Conservation (phyloP, 129 eudicot genomes). For the Tagetes patula region DNA sequence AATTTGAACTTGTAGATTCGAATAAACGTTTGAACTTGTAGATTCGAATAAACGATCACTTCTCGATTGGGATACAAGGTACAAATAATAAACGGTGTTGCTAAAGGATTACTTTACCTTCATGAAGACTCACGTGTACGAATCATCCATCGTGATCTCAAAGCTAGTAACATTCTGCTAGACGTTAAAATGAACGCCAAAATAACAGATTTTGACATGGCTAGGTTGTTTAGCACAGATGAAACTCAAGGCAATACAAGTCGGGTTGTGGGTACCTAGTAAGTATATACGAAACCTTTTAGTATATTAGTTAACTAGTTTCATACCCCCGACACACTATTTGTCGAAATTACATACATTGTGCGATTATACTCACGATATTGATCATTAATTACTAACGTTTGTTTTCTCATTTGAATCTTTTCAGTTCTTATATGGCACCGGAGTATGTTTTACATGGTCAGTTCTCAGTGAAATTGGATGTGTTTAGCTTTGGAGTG, state of each 20-base stretch:
- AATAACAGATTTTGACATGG: slow-evolving; percentile 1
- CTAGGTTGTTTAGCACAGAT: neutral
- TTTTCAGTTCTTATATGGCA: neutral
- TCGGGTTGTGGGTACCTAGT: neutral
- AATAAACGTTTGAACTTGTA: neutral
- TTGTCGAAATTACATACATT: neutral
- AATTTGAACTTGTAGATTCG: neutral
- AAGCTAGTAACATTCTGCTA: neutral
- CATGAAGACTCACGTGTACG: neutral
- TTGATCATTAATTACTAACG: too few relatives aligned
- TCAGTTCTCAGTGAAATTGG: slow-evolving; percentile 23
- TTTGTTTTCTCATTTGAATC: too few relatives aligned
- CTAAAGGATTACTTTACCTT: neutral
- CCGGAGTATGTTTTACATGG: slow-evolving; percentile 1
- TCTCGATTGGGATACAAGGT: slow-evolving; percentile 6
- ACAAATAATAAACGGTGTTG: slow-evolving; percentile 1
- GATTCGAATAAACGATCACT: neutral
- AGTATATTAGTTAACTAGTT: neutral
- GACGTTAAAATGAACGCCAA: neutral
- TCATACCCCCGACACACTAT: neutral
- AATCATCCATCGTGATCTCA: slow-evolving; percentile 3
- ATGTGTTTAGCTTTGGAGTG: slow-evolving; percentile 36
- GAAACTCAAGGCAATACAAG: neutral
- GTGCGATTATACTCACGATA: too few relatives aligned
- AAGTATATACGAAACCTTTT: neutral